Evolutionary conservation across 2,329 filamentous ascomycete genomes (phyloP), one percentile per base, ranked within the genome.

Genomic region (Paecilomyces sp.): DNA sequence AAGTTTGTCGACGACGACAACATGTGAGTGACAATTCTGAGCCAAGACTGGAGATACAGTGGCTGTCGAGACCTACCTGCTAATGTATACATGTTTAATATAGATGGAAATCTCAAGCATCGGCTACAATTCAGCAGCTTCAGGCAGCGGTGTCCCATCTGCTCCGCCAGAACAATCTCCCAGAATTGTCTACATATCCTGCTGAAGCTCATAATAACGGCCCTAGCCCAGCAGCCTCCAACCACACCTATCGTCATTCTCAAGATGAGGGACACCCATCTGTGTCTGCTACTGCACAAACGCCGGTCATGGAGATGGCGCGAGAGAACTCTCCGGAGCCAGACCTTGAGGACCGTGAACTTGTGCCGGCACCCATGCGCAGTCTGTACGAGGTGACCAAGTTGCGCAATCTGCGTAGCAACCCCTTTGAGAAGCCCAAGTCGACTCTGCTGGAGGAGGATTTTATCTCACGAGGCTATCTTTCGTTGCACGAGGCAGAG

Each of bases 371-470:
- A 13, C 80, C 80, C 0, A 83, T 83, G 80, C 77, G 79, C 57
- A 81, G 78, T 67, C 68, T 83, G 12, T 83, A 82, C 66, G 81
- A 83, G 61, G 80, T 83, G 13, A 83, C 81, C 0, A 80, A 81
- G 57, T 69, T 83, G 55, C 74, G 75, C 31, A 75, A 77, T 54
- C 61, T 77, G 58, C 67, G 74, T 33, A 74, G 74, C 57, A 74
- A 75, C 58, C 73, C 71, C 30, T 65, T 68, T 24, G 72, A 74
- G 28, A 71, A 70, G 57, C 74, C 71, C 9, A 73, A 72, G 61
- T 68, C 70, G 54, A 74, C 71, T 1, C 66, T 76, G 28, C 62
- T 78, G 55, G 77, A 79, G 58, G 72, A 78, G 53, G 81, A 83
- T 61, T 81, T 83, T 55, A 81, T 83, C 28, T 78, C 79, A 0